phyloP scores from a whole-genome alignment of 345 rosid species.

The Hibiscus syriacus region DNA sequence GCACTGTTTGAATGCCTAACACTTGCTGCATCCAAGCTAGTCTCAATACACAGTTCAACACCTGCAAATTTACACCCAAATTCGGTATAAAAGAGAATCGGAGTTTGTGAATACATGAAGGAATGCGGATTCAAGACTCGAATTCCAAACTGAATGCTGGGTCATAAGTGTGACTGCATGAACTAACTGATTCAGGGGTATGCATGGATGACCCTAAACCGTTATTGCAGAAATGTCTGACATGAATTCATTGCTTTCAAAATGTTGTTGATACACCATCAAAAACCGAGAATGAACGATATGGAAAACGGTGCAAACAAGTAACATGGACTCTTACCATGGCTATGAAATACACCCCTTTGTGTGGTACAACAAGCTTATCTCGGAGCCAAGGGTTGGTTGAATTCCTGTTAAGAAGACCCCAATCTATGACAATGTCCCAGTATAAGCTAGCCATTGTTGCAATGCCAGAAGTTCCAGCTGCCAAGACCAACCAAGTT shows the following conservation, averaged over 20 bases:
- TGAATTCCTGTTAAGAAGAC: conserved; percentile 50
- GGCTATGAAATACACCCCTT: conserved; percentile 53
- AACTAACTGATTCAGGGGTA: no score
- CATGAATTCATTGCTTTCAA: background rate
- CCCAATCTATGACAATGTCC: conserved; percentile 79
- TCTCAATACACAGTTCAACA: conserved; percentile 53
- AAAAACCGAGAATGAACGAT: background rate
- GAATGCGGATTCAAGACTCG: no score
- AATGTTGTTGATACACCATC: no score
- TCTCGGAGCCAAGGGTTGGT: conserved; percentile 80
- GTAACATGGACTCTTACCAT: conserved; percentile 38
- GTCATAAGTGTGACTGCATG: no score
- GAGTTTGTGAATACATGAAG: background rate
- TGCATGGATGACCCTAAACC: no score
- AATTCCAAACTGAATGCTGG: no score
- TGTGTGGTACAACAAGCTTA: conserved; percentile 48
- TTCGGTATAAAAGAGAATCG: no score
- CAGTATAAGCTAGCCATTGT: conserved; percentile 48
- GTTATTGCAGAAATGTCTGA: no score
- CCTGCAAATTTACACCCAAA: conserved; percentile 30
- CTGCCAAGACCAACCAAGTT: conserved; percentile 39
- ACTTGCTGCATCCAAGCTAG: conserved; percentile 78
- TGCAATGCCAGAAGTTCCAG: conserved; percentile 42
- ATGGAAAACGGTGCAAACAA: background rate
- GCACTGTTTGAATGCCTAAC: conserved; percentile 44